Evolutionary conservation across 192 early-diverging fungal genomes (phyloP).

Genomic region (Bifiguratus adelaidae): DNA sequence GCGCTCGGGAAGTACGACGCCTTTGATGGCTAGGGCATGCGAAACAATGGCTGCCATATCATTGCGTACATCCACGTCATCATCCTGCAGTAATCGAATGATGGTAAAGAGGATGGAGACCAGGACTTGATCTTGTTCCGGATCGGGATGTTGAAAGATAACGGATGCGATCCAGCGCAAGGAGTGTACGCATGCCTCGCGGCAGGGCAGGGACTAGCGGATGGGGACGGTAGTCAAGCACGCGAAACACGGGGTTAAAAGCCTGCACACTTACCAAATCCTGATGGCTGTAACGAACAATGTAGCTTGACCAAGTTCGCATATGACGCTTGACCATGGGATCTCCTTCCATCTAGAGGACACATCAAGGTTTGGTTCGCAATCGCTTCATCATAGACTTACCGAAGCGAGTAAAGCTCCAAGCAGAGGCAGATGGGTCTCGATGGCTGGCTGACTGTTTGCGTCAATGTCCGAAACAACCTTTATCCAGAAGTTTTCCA

Average conservation of each 20-base stretch:
- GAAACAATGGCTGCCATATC: constrained; percentile 49
- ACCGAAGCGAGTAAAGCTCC: constrained; percentile 39
- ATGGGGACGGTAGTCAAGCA: background rate
- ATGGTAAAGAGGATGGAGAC: constrained; percentile 23
- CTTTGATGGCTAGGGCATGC: constrained; percentile 21
- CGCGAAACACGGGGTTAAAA: background rate
- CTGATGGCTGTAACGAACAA: constrained; percentile 26
- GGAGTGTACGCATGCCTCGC: constrained; percentile 35
- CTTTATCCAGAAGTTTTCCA: no score
- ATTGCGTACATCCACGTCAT: constrained; percentile 68
- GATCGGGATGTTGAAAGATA: no score
- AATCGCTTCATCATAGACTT: background rate
- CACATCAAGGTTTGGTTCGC: background rate
- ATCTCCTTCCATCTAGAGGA: constrained; percentile 3
- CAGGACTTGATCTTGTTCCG: no score
- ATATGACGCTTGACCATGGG: constrained; percentile 5
- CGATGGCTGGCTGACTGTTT: constrained; percentile 36
- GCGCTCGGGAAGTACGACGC: constrained; percentile 46
- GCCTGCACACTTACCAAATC: constrained; percentile 25
- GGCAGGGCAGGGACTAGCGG: constrained; percentile 36
- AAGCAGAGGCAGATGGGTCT: constrained; percentile 43
- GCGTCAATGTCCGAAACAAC: no score
- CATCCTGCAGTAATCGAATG: constrained; percentile 49
- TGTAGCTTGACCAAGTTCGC: constrained; percentile 20
- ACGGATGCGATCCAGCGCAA: constrained; percentile 20